These are phyloP conservation scores for apple (Malus domestica) DNA, from an alignment of 306 rosid species.

Conservation along the genomic window DNA sequence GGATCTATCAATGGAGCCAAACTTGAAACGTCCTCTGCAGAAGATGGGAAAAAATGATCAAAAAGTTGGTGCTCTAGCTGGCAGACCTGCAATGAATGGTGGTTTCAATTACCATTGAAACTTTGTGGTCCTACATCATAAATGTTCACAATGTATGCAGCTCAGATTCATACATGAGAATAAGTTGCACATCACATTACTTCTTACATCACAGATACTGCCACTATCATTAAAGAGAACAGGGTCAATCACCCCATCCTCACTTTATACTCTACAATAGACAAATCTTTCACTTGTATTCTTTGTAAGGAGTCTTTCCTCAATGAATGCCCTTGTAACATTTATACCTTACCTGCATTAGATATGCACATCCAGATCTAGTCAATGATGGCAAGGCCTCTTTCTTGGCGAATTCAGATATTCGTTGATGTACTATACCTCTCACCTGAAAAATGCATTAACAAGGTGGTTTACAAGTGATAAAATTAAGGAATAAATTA, in stretches of 20 bases:
- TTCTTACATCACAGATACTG: not conserved
- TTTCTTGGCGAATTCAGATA: slow-evolving; percentile 89
- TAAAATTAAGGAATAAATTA: slow-evolving; percentile 5
- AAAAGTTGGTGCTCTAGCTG: slow-evolving; percentile 97
- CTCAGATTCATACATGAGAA: not conserved
- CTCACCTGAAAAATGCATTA: slow-evolving; percentile 50
- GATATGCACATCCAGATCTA: slow-evolving; percentile 98
- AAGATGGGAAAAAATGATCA: slow-evolving; percentile 89
- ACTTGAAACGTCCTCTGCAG: slow-evolving; percentile 80
- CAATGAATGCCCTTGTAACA: not conserved
- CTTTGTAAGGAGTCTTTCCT: not conserved
- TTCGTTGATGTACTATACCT: slow-evolving; percentile 81
- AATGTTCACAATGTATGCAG: not conserved
- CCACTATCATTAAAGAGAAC: not conserved
- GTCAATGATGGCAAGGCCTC: slow-evolving; percentile 91
- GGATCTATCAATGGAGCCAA: slow-evolving; percentile 95
- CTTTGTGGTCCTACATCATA: not conserved
- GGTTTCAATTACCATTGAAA: slow-evolving; percentile 15
- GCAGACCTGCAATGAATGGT: slow-evolving; percentile 66
- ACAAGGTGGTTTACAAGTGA: slow-evolving; percentile 3
- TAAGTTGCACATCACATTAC: not conserved
- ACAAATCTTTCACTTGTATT: not conserved
- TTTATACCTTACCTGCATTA: slow-evolving; percentile 61
- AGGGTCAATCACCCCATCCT: not conserved
- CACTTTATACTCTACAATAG: not conserved